A percentile compares a stretch with the other conserved stretches of the same genome.
phyloP scores from a whole-genome alignment of 2,329 filamentous ascomycete species.

The Aspergillus brunneoviolaceus region DNA sequence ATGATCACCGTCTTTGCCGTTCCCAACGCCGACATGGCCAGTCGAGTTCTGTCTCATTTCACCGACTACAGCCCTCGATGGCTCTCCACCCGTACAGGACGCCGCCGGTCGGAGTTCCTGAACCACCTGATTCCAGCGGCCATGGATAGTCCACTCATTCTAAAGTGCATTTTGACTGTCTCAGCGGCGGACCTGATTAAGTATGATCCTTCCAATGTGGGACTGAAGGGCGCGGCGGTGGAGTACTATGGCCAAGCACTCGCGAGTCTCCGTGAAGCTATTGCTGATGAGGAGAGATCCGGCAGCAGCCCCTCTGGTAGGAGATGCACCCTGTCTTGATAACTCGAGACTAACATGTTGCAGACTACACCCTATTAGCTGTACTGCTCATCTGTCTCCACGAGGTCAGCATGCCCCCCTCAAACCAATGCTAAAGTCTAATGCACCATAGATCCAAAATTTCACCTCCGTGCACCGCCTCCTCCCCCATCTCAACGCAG shows the following conservation, averaged over 20 bases:
- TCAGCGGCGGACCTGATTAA: conserved; percentile 10
- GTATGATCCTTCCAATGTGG: conserved; percentile 1
- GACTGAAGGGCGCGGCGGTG: conserved; percentile 1
- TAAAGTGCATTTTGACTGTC: conserved; percentile 6
- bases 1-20: conserved; percentile 12
- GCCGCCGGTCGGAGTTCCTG: not conserved
- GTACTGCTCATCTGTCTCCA: conserved; percentile 11
- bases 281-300: not conserved
- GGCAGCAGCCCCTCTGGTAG: not conserved
- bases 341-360: not conserved
- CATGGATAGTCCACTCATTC: conserved; percentile 2
- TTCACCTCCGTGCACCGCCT: conserved; percentile 3
- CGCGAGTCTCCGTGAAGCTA: not conserved
- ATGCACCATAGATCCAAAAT: conserved; percentile 8
- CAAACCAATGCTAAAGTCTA: not conserved
- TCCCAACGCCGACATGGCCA: not conserved
- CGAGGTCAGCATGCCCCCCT: not conserved
- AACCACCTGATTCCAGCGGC: not conserved
- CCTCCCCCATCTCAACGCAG: conserved; percentile 12
- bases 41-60: conserved; percentile 9
- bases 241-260: conserved; percentile 9
- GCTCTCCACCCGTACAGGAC: conserved; percentile 2
- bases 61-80: conserved; percentile 8
- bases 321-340: not conserved
- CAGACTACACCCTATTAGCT: conserved; percentile 8